A percentile compares a stretch with the other conserved stretches of the same genome.
These are phyloP conservation scores for Venturiaceae sp. DNA, from an alignment of 2,329 filamentous ascomycete genomes.

Conservation along the genomic window DNA sequence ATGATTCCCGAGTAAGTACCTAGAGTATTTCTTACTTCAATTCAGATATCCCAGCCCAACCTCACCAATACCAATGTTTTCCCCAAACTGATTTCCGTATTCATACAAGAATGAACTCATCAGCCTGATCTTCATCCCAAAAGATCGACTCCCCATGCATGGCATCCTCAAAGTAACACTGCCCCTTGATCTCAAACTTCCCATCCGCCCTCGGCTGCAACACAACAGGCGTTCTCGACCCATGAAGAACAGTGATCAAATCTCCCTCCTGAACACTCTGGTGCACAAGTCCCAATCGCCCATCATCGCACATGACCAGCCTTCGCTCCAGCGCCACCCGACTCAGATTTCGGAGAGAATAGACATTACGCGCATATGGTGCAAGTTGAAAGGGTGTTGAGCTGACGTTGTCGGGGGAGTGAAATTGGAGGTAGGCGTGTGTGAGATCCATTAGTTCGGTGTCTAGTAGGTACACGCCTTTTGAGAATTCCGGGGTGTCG, in stretches of 20 bases:
- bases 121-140: conserved; percentile 5
- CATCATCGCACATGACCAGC: conserved; percentile 1
- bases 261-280: background rate
- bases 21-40: background rate
- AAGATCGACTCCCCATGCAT: conserved; percentile 2
- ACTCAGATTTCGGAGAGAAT: conserved; percentile 3
- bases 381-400: background rate
- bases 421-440: background rate
- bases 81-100: background rate
- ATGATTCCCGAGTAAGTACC: background rate
- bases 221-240: conserved; percentile 2
- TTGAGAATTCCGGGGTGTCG: conserved; percentile 5
- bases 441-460: background rate
- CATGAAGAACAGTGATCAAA: conserved; percentile 1
- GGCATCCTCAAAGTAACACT: conserved; percentile 7
- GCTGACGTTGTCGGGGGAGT: background rate
- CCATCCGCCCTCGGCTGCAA: conserved; percentile 1
- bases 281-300: conserved; percentile 3
- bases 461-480: conserved; percentile 1
- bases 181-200: conserved; percentile 5
- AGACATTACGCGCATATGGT: conserved; percentile 4
- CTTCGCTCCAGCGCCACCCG: conserved; percentile 1
- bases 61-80: background rate
- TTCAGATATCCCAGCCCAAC: too few relatives aligned
- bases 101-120: conserved; percentile 6